A percentile compares a stretch with the other conserved stretches of the same genome.
These are phyloP conservation scores for Aspergillus intermedius DNA, from an alignment of 2,329 filamentous ascomycete species.

Conservation along the genomic window DNA sequence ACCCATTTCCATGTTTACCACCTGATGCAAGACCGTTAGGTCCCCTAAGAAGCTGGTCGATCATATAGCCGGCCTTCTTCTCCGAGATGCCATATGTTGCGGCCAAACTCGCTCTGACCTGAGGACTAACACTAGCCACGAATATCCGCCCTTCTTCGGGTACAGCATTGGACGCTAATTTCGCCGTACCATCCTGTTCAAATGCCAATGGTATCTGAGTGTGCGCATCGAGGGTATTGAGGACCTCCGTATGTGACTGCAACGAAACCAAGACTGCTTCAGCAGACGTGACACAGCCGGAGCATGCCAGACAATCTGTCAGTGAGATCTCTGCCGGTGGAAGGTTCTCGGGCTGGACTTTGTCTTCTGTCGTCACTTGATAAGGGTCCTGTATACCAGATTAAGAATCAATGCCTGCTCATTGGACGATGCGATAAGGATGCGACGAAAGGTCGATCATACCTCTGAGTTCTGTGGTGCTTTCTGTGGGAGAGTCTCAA, in stretches of 20 bases:
- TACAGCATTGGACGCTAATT: conserved; percentile 35
- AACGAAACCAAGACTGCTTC: conserved; percentile 94
- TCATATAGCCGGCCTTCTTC: conserved; percentile 69
- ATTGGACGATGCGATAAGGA: conserved; percentile 2
- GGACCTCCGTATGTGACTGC: conserved; percentile 87
- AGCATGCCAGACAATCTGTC: conserved; percentile 95
- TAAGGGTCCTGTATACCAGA: conserved; percentile 48
- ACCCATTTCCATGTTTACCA: conserved; percentile 67
- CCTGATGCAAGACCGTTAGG: conserved; percentile 61
- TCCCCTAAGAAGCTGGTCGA: conserved; percentile 71
- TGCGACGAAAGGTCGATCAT: conserved; percentile 12
- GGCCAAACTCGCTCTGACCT: conserved; percentile 81
- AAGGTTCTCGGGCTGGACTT: conserved; percentile 51
- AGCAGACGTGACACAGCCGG: conserved; percentile 93
- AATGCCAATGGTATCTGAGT: conserved; percentile 33
- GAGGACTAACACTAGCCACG: conserved; percentile 86
- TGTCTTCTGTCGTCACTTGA: conserved; percentile 92
- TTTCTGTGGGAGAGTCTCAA: conserved; percentile 76
- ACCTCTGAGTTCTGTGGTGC: conserved; percentile 45
- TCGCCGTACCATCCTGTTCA: conserved; percentile 28
- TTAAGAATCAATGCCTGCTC: conserved; percentile 14
- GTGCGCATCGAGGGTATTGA: conserved; percentile 67
- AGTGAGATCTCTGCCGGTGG: conserved; percentile 86
- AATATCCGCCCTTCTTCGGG: conserved; percentile 63
- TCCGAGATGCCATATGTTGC: conserved; percentile 73